Evolutionary conservation across 495 filamentous ascomycete genomes (phyloP), one percentile per base, ranked within the genome.

Genomic region (Niebla homalea): DNA sequence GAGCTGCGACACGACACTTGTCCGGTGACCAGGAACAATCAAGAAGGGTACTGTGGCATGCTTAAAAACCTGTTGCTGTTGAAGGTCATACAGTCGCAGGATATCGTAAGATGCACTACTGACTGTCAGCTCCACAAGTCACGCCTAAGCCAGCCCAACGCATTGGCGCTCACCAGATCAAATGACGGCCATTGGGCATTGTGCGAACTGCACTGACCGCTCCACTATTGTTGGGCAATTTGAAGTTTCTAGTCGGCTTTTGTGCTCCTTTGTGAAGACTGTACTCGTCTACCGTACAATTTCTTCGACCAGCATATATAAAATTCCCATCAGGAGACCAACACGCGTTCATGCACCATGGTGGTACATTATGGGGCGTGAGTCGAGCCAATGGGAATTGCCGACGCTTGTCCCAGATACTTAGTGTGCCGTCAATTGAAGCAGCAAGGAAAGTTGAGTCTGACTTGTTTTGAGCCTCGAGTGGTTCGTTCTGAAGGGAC

Each of bases 321-420:
- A 76, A 89, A 64, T 98, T 96, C 22, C 92, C 92, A 65, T 94
- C 85, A 2, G 89, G 89, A 52, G 83, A 89, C 92, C 93, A 98
- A 66, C 87, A 93, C n/a, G 87, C 88, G 53, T 83, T 87, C 83
- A 94, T 97, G 64, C 89, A 96, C 93, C 93, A 98, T 8, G 89
- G 92, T 3, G 93, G 89, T 6, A 83, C 80, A 46, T 84, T 83
- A 10, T 74, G 70, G 46, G 84, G 83, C 15, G 69, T 71, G 44
- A 96, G 87, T 35, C 79, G 76, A 25, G 93, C 87, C 12, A 96
- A 70, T 3, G 93, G 83, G 48, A 80, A 75, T 12, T 74, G 77
- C 54, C 83, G 74, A 16, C 92, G 78, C 37, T 89, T 77, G 62
- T 98, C 92, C 90, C 92, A 98, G 50, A 98, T 70, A 21, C 85